A percentile compares a stretch with the other conserved stretches of the same genome.
These are phyloP conservation scores for Xylaria intraflava DNA, from an alignment of 495 filamentous ascomycete species.

Conservation along the genomic window DNA sequence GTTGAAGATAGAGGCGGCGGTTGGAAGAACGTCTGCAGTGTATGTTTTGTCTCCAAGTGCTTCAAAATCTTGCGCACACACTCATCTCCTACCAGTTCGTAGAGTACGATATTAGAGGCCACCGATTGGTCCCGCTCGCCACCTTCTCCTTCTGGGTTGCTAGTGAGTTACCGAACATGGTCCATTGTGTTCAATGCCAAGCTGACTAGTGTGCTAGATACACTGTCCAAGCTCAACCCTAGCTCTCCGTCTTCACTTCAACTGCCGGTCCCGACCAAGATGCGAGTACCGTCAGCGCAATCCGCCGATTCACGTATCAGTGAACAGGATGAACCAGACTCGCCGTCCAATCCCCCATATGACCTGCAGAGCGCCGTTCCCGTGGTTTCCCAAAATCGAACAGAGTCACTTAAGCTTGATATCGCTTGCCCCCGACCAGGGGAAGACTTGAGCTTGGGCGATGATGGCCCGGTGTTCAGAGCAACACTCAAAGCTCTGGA, in stretches of 20 bases:
- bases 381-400: conserved; percentile 21
- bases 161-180: conserved; percentile 43
- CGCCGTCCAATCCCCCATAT: conserved; percentile 45
- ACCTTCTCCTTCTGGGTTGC: conserved; percentile 94
- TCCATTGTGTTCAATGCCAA: conserved; percentile 28
- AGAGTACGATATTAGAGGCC: conserved; percentile 90
- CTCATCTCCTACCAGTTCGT: conserved; percentile 57
- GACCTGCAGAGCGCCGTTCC: conserved; percentile 34
- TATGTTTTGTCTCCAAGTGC: conserved; percentile 29
- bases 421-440: conserved; percentile 77
- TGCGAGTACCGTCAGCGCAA: conserved; percentile 74
- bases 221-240: conserved; percentile 35
- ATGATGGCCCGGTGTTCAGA: conserved; percentile 93
- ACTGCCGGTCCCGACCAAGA: conserved; percentile 63
- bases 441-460: conserved; percentile 77
- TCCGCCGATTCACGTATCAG: conserved; percentile 73
- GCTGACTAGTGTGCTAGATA: conserved; percentile 23
- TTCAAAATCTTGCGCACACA: neutral
- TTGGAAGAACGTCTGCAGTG: conserved; percentile 92
- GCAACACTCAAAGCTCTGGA: conserved; percentile 96
- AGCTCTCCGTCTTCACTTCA: conserved; percentile 63
- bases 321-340: conserved; percentile 58
- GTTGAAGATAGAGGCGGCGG: conserved; percentile 81
- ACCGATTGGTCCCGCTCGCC: conserved; percentile 79
- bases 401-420: conserved; percentile 73